Conservation (phyloP, 1,284 basidiomycete species). For the Rhodofomes roseus region DNA sequence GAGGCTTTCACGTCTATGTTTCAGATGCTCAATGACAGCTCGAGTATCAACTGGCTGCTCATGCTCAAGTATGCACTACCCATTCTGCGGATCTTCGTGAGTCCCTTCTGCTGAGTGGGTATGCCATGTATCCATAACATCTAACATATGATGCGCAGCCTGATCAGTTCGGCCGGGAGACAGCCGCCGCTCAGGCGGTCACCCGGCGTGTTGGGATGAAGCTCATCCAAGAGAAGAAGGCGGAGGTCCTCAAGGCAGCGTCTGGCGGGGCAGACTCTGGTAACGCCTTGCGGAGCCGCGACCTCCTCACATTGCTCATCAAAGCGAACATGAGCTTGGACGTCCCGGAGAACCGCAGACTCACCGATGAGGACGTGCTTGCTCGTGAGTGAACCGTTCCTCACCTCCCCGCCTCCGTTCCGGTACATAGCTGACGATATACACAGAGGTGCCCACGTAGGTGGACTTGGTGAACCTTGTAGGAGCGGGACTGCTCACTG, state of each 20-base stretch:
- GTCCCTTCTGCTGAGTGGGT: background rate
- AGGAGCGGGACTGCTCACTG: background rate
- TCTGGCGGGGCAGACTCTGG: constrained; percentile 10
- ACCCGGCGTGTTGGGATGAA: constrained; percentile 34
- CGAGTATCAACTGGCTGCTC: background rate
- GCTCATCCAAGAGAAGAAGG: constrained; percentile 40
- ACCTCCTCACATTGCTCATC: constrained; percentile 34
- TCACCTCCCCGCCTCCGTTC: too few species aligned
- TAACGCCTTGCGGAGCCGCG: constrained; percentile 13
- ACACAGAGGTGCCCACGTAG: constrained; percentile 13
- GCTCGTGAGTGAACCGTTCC: constrained; percentile 46
- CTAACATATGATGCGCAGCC: too few species aligned
- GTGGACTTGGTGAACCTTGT: background rate
- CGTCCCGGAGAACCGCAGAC: constrained; percentile 36
- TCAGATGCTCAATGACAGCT: background rate
- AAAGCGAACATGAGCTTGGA: constrained; percentile 46
- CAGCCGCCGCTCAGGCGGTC: constrained; percentile 20
- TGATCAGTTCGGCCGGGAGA: constrained; percentile 21
- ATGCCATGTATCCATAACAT: too few species aligned
- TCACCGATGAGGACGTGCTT: constrained; percentile 54
- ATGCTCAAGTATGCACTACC: constrained; percentile 4
- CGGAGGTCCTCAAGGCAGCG: constrained; percentile 17
- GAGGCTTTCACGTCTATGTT: constrained; percentile 33
- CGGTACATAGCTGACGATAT: background rate
- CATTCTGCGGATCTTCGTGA: constrained; percentile 12